Conservation (phyloP, 352 stramenopile species). For the Phytophthora cactorum region DNA sequence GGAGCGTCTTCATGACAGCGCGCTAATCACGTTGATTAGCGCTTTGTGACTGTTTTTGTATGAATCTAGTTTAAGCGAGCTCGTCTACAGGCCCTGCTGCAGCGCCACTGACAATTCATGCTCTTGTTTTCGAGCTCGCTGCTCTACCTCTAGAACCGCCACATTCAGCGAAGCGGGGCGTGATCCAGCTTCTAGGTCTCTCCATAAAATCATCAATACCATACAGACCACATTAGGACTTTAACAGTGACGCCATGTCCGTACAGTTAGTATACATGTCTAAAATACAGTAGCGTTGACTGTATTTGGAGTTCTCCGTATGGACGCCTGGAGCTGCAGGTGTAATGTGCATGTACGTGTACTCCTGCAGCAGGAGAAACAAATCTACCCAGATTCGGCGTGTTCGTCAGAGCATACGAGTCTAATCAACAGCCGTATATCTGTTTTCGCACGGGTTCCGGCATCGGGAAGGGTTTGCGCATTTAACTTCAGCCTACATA, state of each 20-base stretch:
- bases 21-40: neutral
- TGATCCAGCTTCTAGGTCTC: no score
- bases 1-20: neutral
- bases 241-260: no score
- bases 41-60: neutral
- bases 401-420: conserved; percentile 4
- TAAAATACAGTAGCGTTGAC: no score
- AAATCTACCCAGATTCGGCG: conserved; percentile 2
- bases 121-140: neutral
- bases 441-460: neutral
- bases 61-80: neutral
- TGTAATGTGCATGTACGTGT: no score
- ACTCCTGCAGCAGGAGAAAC: neutral
- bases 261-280: neutral
- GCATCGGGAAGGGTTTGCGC: conserved; percentile 22
- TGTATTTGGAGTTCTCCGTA: no score
- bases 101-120: neutral
- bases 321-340: no score
- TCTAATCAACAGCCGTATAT: neutral
- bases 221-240: no score
- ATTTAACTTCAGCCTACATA: conserved; percentile 29
- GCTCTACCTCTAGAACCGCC: neutral
- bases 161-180: no score
- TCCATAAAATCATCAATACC: no score
- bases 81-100: neutral